phyloP scores from a whole-genome alignment of 495 filamentous ascomycete species.

The Penicillium antarcticum region DNA sequence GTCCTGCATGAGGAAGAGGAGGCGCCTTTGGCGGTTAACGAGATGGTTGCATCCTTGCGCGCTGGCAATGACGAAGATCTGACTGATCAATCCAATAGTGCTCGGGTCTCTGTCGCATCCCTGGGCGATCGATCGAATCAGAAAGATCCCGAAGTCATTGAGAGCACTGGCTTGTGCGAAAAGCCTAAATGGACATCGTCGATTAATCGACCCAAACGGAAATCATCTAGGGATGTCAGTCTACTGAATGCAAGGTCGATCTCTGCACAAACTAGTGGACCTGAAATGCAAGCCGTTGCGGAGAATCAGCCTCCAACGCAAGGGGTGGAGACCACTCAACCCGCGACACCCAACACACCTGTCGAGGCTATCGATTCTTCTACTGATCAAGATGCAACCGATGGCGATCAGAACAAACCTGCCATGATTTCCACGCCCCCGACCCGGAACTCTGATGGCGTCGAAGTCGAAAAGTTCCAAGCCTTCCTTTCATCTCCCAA shows the following conservation, averaged over 20 bases:
- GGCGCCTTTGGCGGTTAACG: conserved; percentile 11
- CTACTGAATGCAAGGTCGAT: conserved; percentile 26
- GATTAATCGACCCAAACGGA: conserved; percentile 33
- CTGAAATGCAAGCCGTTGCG: conserved; percentile 12
- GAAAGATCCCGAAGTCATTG: conserved; percentile 31
- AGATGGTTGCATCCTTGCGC: conserved; percentile 22
- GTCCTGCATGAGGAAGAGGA: conserved; percentile 26
- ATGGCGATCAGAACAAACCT: conserved; percentile 21
- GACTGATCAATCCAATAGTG: conserved; percentile 20
- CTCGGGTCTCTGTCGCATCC: conserved; percentile 21
- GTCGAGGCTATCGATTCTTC: conserved; percentile 24
- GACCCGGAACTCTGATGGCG: conserved; percentile 5
- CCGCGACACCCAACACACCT: conserved; percentile 16
- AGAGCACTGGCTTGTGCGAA: conserved; percentile 35
- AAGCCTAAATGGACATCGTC: conserved; percentile 28
- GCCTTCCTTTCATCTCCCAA: conserved; percentile 6
- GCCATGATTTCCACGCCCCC: conserved; percentile 9
- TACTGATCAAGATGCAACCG: conserved; percentile 14
- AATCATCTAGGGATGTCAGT: conserved; percentile 26
- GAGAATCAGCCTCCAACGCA: conserved; percentile 26
- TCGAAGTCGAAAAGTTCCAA: conserved; percentile 1
- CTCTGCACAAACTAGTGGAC: conserved; percentile 24
- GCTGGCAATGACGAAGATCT: conserved; percentile 16
- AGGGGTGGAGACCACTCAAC: conserved; percentile 26
- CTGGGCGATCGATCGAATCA: conserved; percentile 17